Conservation (phyloP, 2,329 filamentous ascomycete species). For the Pseudogymnoascus sp. region DNA sequence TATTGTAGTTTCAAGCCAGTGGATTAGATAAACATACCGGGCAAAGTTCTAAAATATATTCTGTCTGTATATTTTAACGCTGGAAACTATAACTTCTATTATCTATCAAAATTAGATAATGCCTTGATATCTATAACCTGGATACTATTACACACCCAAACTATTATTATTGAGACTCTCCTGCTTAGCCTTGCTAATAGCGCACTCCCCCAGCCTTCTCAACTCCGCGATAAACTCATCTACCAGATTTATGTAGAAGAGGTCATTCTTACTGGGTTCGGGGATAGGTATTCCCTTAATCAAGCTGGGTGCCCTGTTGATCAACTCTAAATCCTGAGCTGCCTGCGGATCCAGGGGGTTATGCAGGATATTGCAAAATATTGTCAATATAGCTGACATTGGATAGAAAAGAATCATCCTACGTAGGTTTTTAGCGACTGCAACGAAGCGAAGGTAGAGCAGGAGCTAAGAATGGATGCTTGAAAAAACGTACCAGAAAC, state of each 20-base stretch:
- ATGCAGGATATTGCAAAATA: slow-evolving; percentile 47
- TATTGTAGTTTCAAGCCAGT: not conserved
- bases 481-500: slow-evolving; percentile 33
- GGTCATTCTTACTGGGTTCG: slow-evolving; percentile 30
- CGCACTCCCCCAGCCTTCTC: slow-evolving; percentile 35
- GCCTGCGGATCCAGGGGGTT: slow-evolving; percentile 38
- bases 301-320: slow-evolving; percentile 36
- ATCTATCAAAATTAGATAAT: not conserved
- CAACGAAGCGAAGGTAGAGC: slow-evolving; percentile 27
- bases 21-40: not conserved
- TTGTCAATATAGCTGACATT: slow-evolving; percentile 42
- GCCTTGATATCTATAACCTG: not conserved
- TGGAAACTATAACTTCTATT: not conserved
- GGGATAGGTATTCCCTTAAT: slow-evolving; percentile 33
- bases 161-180: not conserved
- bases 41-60: not conserved
- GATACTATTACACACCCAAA: not conserved
- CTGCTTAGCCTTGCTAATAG: slow-evolving; percentile 17
- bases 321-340: slow-evolving; percentile 38
- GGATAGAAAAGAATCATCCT: slow-evolving; percentile 52
- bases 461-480: slow-evolving; percentile 32
- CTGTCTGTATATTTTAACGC: not conserved
- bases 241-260: slow-evolving; percentile 34
- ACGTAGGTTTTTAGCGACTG: slow-evolving; percentile 16
- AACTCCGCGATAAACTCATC: slow-evolving; percentile 38